phyloP scores from a whole-genome alignment of 768 basidiomycete genomes.

The Podaxis rugospora region DNA sequence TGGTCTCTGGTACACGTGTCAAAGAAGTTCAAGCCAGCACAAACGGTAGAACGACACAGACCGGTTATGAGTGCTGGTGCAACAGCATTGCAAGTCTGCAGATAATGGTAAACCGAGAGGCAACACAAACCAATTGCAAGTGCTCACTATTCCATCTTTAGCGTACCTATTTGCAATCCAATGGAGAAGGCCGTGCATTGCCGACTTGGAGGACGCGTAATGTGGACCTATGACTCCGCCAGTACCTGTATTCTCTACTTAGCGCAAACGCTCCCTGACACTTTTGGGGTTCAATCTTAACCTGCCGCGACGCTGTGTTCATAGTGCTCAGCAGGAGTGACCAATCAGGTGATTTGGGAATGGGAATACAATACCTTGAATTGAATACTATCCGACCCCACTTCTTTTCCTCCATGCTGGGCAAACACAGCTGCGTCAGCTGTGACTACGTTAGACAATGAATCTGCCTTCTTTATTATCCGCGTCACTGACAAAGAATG shows the following conservation, averaged over 20 bases:
- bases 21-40: background rate
- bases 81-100: slow-evolving; percentile 47
- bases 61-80: slow-evolving; percentile 48
- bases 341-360: background rate
- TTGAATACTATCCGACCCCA: slow-evolving; percentile 49
- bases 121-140: background rate
- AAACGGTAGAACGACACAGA: slow-evolving; percentile 13
- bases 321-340: background rate
- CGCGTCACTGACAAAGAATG: slow-evolving; percentile 34
- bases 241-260: slow-evolving; percentile 24
- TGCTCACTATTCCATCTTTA: slow-evolving; percentile 44
- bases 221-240: slow-evolving; percentile 55
- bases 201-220: slow-evolving; percentile 53
- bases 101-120: background rate
- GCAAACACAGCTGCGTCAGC: slow-evolving; percentile 48
- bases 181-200: slow-evolving; percentile 49
- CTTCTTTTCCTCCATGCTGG: slow-evolving; percentile 43
- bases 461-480: background rate
- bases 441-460: slow-evolving; percentile 13
- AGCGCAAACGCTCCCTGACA: background rate
- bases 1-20: slow-evolving; percentile 30
- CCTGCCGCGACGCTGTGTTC: slow-evolving; percentile 41
- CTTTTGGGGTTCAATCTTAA: slow-evolving; percentile 5
- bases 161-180: slow-evolving; percentile 50
- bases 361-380: slow-evolving; percentile 32